Evolutionary conservation across 139 green algal species (phyloP), one percentile per base, ranked within the genome.

Genomic region (Volvox reticuliferus): DNA sequence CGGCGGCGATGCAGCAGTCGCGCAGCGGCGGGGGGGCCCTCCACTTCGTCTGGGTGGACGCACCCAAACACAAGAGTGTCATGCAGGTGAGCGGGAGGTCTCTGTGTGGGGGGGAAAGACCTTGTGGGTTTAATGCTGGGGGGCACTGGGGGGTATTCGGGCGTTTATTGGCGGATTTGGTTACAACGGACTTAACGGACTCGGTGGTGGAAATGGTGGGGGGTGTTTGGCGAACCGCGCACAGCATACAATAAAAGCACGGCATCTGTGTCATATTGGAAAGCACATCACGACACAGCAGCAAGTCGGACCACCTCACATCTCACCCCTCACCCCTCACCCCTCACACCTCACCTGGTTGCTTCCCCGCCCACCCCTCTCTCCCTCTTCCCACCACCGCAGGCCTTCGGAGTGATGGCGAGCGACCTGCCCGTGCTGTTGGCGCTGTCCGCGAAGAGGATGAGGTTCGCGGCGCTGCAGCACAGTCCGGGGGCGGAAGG

Each of bases 401-500:
- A 89, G 62, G 77, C 87, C 2, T 89, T 95, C 35, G 87, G 83
- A 0, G 26, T 95, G 36, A 63, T 86, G 24, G 26, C 37, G 0
- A 75, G 50, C 32, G 86, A 92, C 71, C 33, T 91, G n/a, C 93
- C 93, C 26, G 65, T 88, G 22, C 62, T 94, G 75, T 91, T 94
- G 87, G 93, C 93, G 16, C 83, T 95, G 55, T 88, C 68, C 1
- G 37, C 89, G 22, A 89, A 67, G 33, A 90, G 92, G 26, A 83
- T 93, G 91, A 92, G 93, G 6, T 92, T 82, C 26, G 93, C 89
- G 0, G 50, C 86, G 30, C 76, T 95, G 91, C 44, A 55, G 44
- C 44, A 55, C 44, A 55, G 44, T 9, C 5, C 44, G 5, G 44
- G 44, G 44, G 44, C 44, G 9, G 44, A 55, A 55, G 44, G 44